Conservation (phyloP, 78 protist genomes). For the Dictyostelium intermedium region DNA sequence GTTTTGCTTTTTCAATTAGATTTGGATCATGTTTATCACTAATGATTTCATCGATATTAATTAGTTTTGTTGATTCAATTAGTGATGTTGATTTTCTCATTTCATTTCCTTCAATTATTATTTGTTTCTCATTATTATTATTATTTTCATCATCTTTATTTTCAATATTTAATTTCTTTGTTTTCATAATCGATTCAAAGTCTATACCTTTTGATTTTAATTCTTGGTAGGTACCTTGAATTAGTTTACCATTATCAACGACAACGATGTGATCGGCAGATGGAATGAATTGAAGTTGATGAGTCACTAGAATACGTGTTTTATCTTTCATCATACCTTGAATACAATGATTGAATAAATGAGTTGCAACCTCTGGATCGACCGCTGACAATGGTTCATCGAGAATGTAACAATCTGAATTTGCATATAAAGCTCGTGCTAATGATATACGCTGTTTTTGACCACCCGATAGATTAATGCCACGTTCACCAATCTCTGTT, state of each 20-base stretch:
- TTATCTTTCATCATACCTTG: slow-evolving; percentile 30
- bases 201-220: slow-evolving; percentile 56
- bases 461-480: slow-evolving; percentile 98
- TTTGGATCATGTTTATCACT: background rate
- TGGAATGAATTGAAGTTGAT: slow-evolving; percentile 80
- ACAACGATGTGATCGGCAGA: slow-evolving; percentile 85
- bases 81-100: background rate
- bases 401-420: slow-evolving; percentile 84
- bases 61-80: background rate
- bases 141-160: background rate
- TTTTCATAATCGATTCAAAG: slow-evolving; percentile 61
- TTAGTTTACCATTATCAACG: slow-evolving; percentile 34
- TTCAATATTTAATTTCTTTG: slow-evolving; percentile 13
- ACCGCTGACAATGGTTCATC: slow-evolving; percentile 96
- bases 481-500: slow-evolving; percentile 98
- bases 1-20: slow-evolving; percentile 9
- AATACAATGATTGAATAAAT: slow-evolving; percentile 76
- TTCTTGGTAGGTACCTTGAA: slow-evolving; percentile 80
- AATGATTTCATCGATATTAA: background rate
- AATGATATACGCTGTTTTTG: slow-evolving; percentile 96
- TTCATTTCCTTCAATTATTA: background rate
- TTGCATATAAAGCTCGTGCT: slow-evolving; percentile 89
- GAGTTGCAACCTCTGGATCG: slow-evolving; percentile 90
- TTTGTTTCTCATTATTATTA: background rate
- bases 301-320: slow-evolving; percentile 86